phyloP scores from a whole-genome alignment of 257 asterid genomes.

The Lantana camara region DNA sequence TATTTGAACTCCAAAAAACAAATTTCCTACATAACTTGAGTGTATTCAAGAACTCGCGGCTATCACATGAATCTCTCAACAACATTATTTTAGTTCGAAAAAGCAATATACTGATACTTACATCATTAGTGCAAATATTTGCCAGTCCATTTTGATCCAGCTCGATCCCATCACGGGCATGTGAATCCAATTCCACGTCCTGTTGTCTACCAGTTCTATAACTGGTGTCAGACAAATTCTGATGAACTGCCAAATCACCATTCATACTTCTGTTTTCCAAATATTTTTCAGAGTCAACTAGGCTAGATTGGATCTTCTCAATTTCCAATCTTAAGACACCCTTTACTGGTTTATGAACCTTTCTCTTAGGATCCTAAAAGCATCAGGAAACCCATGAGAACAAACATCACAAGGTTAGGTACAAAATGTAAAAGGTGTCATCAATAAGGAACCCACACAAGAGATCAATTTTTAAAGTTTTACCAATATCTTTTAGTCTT shows the following conservation, averaged over 20 bases:
- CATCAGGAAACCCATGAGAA: constrained; percentile 29
- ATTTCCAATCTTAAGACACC: constrained; percentile 92
- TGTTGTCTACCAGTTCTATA: constrained; percentile 51
- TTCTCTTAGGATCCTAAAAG: constrained; percentile 90
- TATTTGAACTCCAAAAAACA: background rate
- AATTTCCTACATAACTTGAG: constrained; percentile 4
- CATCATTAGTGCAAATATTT: constrained; percentile 60
- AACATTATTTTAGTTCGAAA: background rate
- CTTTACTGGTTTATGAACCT: constrained; percentile 95
- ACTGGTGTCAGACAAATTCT: constrained; percentile 42
- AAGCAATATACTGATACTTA: constrained; percentile 40
- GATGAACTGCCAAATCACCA: constrained; percentile 58
- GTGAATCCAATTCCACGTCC: constrained; percentile 47
- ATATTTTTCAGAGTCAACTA: constrained; percentile 59
- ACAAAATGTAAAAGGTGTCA: background rate
- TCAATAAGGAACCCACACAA: constrained; percentile 13
- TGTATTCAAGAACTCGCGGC: constrained; percentile 15
- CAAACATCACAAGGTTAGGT: constrained; percentile 18
- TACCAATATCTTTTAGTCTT: background rate
- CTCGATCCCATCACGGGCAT: constrained; percentile 52
- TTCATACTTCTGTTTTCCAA: constrained; percentile 52
- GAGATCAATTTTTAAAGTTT: background rate
- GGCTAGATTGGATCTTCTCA: constrained; percentile 81
- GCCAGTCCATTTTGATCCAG: constrained; percentile 67
- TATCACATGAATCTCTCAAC: constrained; percentile 17